Evolutionary conservation across 768 basidiomycete species (phyloP).

Genomic region (Lentinus brumalis): DNA sequence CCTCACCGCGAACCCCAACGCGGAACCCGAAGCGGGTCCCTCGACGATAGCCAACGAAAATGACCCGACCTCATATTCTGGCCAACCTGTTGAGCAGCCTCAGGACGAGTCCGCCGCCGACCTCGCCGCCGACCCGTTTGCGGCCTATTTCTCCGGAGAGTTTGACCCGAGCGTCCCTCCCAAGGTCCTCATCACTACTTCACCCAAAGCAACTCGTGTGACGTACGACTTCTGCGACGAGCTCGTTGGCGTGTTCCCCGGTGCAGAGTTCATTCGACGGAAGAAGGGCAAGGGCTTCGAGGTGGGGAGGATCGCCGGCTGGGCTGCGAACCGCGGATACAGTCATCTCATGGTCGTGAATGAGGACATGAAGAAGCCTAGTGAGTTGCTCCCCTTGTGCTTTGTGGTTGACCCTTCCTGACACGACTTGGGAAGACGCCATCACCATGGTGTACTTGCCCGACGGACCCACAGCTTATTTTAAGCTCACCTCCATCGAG

Average conservation of each 20-base stretch:
- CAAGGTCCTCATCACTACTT: conserved; percentile 90
- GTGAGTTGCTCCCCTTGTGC: conserved; percentile 47
- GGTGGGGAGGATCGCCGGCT: conserved; percentile 86
- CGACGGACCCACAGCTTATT: conserved; percentile 91
- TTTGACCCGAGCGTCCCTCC: conserved; percentile 75
- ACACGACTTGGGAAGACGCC: conserved; percentile 60
- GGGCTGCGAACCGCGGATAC: conserved; percentile 90
- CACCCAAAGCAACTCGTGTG: conserved; percentile 80
- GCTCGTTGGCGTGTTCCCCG: conserved; percentile 85
- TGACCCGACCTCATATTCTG: conserved; percentile 35
- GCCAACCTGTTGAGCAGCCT: conserved; percentile 32
- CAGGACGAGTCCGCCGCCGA: conserved; percentile 65
- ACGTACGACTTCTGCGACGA: conserved; percentile 96
- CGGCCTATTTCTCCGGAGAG: conserved; percentile 70
- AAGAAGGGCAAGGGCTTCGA: conserved; percentile 91
- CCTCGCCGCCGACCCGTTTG: conserved; percentile 74
- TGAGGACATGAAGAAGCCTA: conserved; percentile 92
- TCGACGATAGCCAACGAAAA: conserved; percentile 17
- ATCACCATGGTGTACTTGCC: conserved; percentile 92
- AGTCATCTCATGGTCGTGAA: conserved; percentile 91
- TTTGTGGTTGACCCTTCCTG: conserved; percentile 2
- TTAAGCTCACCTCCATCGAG: conserved; percentile 88
- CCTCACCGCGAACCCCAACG: conserved; percentile 53
- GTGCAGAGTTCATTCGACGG: conserved; percentile 84
- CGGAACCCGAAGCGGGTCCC: conserved; percentile 17